Evolutionary conservation across 371 early-diverging fungal species (phyloP), one percentile per base, ranked within the genome.

Genomic region (Synchytrium microbalum): DNA sequence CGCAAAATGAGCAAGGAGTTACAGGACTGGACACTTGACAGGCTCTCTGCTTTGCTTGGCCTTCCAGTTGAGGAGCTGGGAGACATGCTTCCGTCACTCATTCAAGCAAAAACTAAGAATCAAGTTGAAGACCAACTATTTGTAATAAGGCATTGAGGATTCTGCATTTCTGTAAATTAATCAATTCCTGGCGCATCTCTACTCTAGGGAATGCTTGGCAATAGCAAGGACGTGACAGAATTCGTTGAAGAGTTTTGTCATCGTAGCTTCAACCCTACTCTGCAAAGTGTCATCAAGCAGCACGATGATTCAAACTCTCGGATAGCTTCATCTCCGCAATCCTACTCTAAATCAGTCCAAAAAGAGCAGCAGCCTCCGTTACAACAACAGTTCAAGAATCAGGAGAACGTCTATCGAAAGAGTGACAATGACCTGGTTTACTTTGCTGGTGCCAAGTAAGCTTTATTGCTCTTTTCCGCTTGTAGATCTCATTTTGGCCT

Each of bases 351-450:
- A n/a, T n/a, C n/a, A n/a, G n/a, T n/a, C n/a, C n/a, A n/a, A n/a
- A n/a, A n/a, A n/a, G n/a, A n/a, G n/a, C n/a, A n/a, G n/a, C n/a
- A n/a, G n/a, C n/a, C n/a, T n/a, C n/a, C n/a, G n/a, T n/a, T n/a
- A 19, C 30, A 59, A 63, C 55, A 56, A 46, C 66, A 68, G 32
- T 62, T 59, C 63, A 72, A 72, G 60, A 65, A 72, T 58, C 77
- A 78, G 58, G 69, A 71, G 29, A 80, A 73, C 55, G 75, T 81
- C 1, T 76, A 82, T 51, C 60, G 70, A 63, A 81, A 78, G 60
- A 69, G 72, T 14, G 73, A 79, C n/a, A 71, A 63, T 5, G 77
- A 81, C 25, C 82, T 78, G 10, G 78, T 76, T 27, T 81, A 82
- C 59, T 72, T 73, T 59, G 31, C 69, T 23, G 75, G 75, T 76